Evolutionary conservation across 768 basidiomycete genomes (phyloP).

Genomic region (Exsudoporus frostii): DNA sequence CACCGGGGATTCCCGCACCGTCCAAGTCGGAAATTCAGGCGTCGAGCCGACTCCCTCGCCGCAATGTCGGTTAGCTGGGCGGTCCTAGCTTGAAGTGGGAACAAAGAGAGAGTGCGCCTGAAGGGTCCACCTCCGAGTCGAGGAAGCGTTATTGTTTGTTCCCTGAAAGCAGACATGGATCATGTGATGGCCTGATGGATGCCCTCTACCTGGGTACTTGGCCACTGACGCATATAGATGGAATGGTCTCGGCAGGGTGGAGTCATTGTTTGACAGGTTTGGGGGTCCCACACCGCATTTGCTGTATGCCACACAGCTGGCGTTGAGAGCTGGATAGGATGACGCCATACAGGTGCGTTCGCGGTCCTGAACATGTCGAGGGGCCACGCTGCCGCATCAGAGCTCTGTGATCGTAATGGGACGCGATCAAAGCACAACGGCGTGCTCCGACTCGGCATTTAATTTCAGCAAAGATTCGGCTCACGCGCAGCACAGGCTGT

Average conservation of each 20-base stretch:
- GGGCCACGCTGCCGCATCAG: constrained; percentile 12
- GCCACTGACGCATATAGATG: constrained; percentile 16
- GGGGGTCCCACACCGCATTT: not conserved
- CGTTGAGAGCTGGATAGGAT: not conserved
- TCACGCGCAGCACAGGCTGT: constrained; percentile 11
- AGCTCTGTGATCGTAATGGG: not conserved
- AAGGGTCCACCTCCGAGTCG: constrained; percentile 3
- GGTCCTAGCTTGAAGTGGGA: not conserved
- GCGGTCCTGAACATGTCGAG: constrained; percentile 1
- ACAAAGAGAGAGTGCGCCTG: constrained; percentile 1
- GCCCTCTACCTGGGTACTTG: constrained; percentile 12
- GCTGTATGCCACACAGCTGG: constrained; percentile 4
- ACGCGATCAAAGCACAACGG: constrained; percentile 4
- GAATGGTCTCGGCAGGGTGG: constrained; percentile 1
- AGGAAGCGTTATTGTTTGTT: not conserved
- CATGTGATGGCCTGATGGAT: not conserved
- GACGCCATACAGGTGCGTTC: constrained; percentile 4
- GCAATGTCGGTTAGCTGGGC: constrained; percentile 1
- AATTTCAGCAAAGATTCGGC: constrained; percentile 15
- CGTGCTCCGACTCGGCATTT: constrained; percentile 18
- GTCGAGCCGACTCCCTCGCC: not conserved
- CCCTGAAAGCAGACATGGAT: not conserved
- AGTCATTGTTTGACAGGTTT: constrained; percentile 9
- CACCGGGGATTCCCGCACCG: not conserved
- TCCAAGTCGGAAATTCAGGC: not conserved